Conservation (phyloP, 2,329 filamentous ascomycete genomes). For the Colletotrichum melonis region DNA sequence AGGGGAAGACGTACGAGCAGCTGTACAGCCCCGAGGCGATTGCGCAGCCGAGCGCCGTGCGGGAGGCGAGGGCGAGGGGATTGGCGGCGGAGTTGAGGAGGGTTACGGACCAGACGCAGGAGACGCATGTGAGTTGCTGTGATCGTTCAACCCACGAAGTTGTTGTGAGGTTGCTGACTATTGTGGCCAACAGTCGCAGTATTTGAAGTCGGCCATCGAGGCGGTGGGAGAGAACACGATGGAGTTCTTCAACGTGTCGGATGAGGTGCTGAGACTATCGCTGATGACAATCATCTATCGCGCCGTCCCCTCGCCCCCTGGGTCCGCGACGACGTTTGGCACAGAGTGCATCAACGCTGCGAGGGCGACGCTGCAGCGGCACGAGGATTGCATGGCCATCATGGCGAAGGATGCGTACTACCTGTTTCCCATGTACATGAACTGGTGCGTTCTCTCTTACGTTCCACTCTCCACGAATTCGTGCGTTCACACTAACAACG, state of each 20-base stretch:
- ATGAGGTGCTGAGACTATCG: conserved; percentile 55
- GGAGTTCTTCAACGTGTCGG: conserved; percentile 49
- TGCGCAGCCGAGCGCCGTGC: conserved; percentile 45
- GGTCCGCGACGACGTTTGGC: conserved; percentile 49
- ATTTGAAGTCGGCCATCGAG: conserved; percentile 11
- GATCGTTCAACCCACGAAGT: too few relatives aligned
- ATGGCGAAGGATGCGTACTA: conserved; percentile 49
- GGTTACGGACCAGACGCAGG: conserved; percentile 43
- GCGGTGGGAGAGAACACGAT: conserved; percentile 45
- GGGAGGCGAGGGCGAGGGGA: conserved; percentile 46
- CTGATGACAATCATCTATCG: conserved; percentile 56
- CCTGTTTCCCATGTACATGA: conserved; percentile 53
- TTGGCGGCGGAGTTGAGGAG: conserved; percentile 46
- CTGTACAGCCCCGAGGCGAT: conserved; percentile 60
- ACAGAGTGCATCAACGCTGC: conserved; percentile 56
- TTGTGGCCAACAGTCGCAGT: conserved; percentile 34
- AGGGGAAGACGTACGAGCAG: conserved; percentile 66
- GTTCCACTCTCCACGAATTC: too few relatives aligned
- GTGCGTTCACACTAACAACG: not conserved
- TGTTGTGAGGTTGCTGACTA: too few relatives aligned
- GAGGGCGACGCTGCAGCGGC: conserved; percentile 52
- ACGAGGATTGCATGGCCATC: conserved; percentile 53
- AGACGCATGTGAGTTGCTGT: conserved; percentile 30
- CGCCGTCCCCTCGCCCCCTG: conserved; percentile 45
- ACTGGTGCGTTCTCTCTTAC: conserved; percentile 50